phyloP scores from a whole-genome alignment of 192 early-diverging fungal species.

The Lobosporangium transversale region DNA sequence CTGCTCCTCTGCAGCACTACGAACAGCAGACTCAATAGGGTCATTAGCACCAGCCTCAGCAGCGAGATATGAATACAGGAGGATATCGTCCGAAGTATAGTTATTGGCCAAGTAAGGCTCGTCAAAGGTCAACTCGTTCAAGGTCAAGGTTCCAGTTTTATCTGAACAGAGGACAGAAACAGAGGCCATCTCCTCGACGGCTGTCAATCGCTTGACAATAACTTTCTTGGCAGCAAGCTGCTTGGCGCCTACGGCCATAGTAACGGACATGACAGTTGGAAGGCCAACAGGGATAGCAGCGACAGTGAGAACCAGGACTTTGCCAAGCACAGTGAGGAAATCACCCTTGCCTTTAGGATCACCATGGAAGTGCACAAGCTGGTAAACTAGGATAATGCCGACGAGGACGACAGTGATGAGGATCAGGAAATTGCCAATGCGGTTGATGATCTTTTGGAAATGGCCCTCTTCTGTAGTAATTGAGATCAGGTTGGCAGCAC shows the following conservation, averaged over 20 bases:
- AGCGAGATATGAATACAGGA: slow-evolving; percentile 79
- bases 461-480: slow-evolving; percentile 94
- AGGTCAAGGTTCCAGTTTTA: slow-evolving; percentile 89
- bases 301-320: slow-evolving; percentile 89
- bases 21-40: slow-evolving; percentile 86
- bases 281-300: slow-evolving; percentile 93
- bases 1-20: slow-evolving; percentile 74
- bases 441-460: slow-evolving; percentile 95
- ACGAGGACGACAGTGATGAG: slow-evolving; percentile 82
- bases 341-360: slow-evolving; percentile 52
- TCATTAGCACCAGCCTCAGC: slow-evolving; percentile 89
- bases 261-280: slow-evolving; percentile 91
- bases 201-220: slow-evolving; percentile 92
- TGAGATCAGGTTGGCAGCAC: slow-evolving; percentile 92
- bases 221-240: slow-evolving; percentile 90
- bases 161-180: slow-evolving; percentile 82
- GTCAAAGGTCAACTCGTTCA: slow-evolving; percentile 91
- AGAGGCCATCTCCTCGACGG: slow-evolving; percentile 90
- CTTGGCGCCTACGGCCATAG: slow-evolving; percentile 91
- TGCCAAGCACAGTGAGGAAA: slow-evolving; percentile 70
- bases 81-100: slow-evolving; percentile 77
- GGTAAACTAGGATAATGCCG: slow-evolving; percentile 81
- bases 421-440: slow-evolving; percentile 94
- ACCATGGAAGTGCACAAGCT: slow-evolving; percentile 65
- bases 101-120: slow-evolving; percentile 76